These are phyloP conservation scores for Primulina huaijiensis DNA, from an alignment of 257 asterid genomes.

Conservation along the genomic window DNA sequence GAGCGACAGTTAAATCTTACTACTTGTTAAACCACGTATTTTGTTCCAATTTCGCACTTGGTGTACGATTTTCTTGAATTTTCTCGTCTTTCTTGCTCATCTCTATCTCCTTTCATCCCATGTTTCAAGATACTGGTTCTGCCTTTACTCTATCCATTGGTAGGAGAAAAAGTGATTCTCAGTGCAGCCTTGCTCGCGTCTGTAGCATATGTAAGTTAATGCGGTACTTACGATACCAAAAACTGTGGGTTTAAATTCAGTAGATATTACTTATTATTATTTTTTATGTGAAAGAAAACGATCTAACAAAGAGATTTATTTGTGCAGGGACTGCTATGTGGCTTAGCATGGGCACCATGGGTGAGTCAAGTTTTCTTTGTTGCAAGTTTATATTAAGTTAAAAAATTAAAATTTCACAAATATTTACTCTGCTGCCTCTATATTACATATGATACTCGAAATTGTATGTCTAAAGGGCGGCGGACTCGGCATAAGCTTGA, in stretches of 20 bases:
- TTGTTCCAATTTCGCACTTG: too few species aligned
- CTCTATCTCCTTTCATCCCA: slow-evolving; percentile 15
- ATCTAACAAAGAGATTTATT: slow-evolving; percentile 20
- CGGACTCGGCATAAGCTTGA: neutral
- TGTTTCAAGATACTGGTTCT: slow-evolving; percentile 72
- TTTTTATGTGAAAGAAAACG: slow-evolving; percentile 12
- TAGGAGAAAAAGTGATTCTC: slow-evolving; percentile 80
- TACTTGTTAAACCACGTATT: too few species aligned
- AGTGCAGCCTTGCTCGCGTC: slow-evolving; percentile 71
- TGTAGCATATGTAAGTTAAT: slow-evolving; percentile 65
- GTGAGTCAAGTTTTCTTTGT: slow-evolving; percentile 30
- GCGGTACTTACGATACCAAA: neutral
- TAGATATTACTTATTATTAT: neutral
- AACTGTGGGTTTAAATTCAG: neutral
- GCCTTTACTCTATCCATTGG: slow-evolving; percentile 70
- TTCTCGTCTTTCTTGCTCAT: slow-evolving; percentile 9
- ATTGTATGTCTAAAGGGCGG: neutral
- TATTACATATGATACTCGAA: neutral
- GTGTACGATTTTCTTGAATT: neutral
- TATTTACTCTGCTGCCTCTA: neutral
- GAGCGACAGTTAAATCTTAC: neutral
- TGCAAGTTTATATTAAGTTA: neutral
- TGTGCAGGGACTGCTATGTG: slow-evolving; percentile 78
- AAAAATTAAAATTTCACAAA: neutral
- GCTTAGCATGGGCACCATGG: slow-evolving; percentile 98